Conservation (phyloP, 148 eudicot species). For the Vaccinium vitisidaea region DNA sequence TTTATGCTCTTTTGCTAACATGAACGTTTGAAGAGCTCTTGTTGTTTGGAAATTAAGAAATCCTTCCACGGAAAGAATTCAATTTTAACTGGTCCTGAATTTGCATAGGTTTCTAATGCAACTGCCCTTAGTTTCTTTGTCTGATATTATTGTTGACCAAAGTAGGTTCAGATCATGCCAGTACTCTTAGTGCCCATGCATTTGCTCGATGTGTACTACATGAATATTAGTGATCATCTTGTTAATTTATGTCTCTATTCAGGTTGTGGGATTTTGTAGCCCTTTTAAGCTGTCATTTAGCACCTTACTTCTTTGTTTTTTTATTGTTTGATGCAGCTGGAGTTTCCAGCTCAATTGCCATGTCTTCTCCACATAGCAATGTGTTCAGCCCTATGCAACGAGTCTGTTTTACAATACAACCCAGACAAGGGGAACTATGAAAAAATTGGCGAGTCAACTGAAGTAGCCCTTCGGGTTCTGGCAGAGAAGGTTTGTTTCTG, state of each 20-base stretch:
- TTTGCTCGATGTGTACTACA: neutral
- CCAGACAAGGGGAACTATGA: conserved; percentile 91
- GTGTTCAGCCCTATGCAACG: conserved; percentile 99
- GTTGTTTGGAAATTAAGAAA: neutral
- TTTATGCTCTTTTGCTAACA: neutral
- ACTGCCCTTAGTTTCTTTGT: conserved; percentile 4
- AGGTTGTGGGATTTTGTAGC: neutral
- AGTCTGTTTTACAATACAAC: conserved; percentile 87
- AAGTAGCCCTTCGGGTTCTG: conserved; percentile 96
- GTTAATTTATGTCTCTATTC: neutral
- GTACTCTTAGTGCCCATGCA: too few relatives aligned
- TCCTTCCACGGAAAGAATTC: neutral
- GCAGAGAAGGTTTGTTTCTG: conserved; percentile 75
- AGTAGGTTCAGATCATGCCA: neutral
- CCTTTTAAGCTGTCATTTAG: neutral
- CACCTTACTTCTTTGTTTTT: neutral
- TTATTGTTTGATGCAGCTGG: conserved; percentile 60
- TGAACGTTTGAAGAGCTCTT: conserved; percentile 3
- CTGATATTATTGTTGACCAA: conserved; percentile 9
- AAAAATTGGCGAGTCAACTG: conserved; percentile 98
- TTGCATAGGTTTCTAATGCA: neutral
- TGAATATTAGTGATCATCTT: neutral
- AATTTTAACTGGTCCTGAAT: conserved; percentile 1
- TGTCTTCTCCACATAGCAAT: conserved; percentile 96
- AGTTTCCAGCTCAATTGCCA: conserved; percentile 85